Base-by-base conservation (phyloP, 78 protist species). In the Dictyostelium intermedium region DNA sequence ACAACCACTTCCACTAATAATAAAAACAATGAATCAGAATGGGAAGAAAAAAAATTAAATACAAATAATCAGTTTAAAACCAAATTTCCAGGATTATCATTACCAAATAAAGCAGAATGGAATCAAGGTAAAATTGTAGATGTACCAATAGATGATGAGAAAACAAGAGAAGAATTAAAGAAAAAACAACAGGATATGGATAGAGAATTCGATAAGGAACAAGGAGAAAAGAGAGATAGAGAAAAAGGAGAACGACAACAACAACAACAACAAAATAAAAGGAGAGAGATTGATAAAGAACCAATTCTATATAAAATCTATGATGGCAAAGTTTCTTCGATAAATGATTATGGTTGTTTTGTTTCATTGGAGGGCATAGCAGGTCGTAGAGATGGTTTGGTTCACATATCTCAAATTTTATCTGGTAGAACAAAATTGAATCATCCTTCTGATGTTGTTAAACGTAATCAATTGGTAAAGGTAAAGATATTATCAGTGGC, bases 271-370 rank as follows among this genome's bases (percentile, higher is more conserved):
- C 53, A 45, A 45, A 45, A 4, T 7, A 66, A 66, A 66, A 45
- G 41, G 32, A 18, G 41, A n/a, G 79, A 47, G 82, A 20, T 70
- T 5, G 97, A 95, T 47, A 86, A 77, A 41, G 97, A 96, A 63
- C 96, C 98, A 37, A 78, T 81, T n/a, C 23, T 87, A n/a, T 95
- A 95, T 23, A 84, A 87, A 60, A 85, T 97, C 10, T 97, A 97
- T 86, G 84, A 63, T 45, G 98, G 98, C 27, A 85, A 27, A 11
- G 95, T 98, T 5, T 23, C 94, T 4, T 63, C 73, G 11, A 87
- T 97, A 20, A 93, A 76, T 91, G 98, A 96, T 56, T 97, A 97
- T 85, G 98, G 99, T 2, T 77, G 77, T 37, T 97, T 98, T 63
- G 98, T 97, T 30, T 10, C 50, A 47, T 34, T 98, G n/a, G 91